Evolutionary conservation across 2,329 filamentous ascomycete species (phyloP).

Genomic region (Ambrosiella cleistominuta): DNA sequence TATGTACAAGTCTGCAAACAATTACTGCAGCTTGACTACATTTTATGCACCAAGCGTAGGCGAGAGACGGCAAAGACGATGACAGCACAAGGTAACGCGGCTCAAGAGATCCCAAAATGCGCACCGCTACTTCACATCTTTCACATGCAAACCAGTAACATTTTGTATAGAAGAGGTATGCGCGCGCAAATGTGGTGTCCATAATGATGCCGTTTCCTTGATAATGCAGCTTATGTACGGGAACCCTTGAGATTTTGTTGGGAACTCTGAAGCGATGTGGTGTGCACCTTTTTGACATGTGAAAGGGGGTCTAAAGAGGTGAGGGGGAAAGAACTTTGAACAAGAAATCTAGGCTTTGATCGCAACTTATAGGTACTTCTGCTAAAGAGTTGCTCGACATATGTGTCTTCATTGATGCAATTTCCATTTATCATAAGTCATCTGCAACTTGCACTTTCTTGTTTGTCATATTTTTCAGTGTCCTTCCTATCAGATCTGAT

Average conservation of each 20-base stretch:
- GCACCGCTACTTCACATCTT: background rate
- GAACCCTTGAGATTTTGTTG: conserved; percentile 4
- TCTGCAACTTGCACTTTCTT: no score
- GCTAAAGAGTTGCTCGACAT: background rate
- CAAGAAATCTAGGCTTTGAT: no score
- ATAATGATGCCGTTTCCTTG: background rate
- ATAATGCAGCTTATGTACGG: background rate
- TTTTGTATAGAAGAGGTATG: background rate
- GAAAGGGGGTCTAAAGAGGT: background rate
- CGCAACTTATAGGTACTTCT: background rate
- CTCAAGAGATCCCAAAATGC: background rate
- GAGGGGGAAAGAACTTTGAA: background rate
- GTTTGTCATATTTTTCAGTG: no score
- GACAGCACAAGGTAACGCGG: background rate
- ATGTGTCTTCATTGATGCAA: no score
- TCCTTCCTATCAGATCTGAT: no score
- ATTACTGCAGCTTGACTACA: background rate
- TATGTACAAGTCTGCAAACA: background rate
- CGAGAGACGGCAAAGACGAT: background rate
- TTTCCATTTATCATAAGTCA: no score
- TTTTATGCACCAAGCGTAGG: background rate
- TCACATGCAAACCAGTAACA: background rate
- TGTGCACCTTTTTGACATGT: conserved; percentile 6
- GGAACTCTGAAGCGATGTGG: background rate
- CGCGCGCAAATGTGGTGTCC: background rate